Percentiles rank a stretch among this genome's conserved stretches.
phyloP scores from a whole-genome alignment of 768 basidiomycete species.

The Xanthoconium stramineum region DNA sequence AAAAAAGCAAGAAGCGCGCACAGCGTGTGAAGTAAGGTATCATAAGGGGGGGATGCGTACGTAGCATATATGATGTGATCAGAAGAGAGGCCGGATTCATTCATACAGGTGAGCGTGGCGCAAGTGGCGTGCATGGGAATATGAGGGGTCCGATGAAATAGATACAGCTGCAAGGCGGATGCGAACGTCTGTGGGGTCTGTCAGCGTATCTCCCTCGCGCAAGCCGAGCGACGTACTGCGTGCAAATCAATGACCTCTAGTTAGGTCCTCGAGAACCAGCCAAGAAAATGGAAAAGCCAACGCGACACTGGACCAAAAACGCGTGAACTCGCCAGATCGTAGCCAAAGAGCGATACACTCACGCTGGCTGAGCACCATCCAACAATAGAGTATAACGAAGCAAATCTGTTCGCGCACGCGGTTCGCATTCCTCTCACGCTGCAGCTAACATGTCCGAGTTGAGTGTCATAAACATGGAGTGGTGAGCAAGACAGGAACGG shows the following conservation, averaged over 20 bases:
- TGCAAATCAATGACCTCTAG: slow-evolving; percentile 8
- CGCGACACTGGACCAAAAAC: slow-evolving; percentile 14
- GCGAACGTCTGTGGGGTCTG: background rate
- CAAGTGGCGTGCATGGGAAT: slow-evolving; percentile 21
- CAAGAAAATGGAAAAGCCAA: slow-evolving; percentile 24
- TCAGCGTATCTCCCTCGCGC: slow-evolving; percentile 1
- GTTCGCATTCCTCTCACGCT: slow-evolving; percentile 3
- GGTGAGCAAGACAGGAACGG: background rate
- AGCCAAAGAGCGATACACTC: slow-evolving; percentile 4
- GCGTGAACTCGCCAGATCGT: too few species aligned
- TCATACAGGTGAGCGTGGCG: slow-evolving; percentile 17
- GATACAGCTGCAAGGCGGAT: slow-evolving; percentile 13
- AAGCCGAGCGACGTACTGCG: slow-evolving; percentile 6
- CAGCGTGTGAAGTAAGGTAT: slow-evolving; percentile 15
- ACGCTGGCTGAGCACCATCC: slow-evolving; percentile 26
- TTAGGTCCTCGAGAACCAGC: slow-evolving; percentile 26
- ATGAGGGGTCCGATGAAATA: slow-evolving; percentile 14
- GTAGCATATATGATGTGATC: slow-evolving; percentile 6
- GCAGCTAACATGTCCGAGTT: slow-evolving; percentile 23
- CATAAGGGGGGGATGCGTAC: background rate
- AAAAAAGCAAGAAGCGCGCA: background rate
- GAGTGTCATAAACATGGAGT: slow-evolving; percentile 18
- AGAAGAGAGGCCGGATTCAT: slow-evolving; percentile 9
- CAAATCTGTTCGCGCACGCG: slow-evolving; percentile 7
- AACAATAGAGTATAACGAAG: slow-evolving; percentile 19